A percentile compares a stretch with the other conserved stretches of the same genome.
Conservation (phyloP, 208 protist genomes). For the Acanthamoeba polyphaga region DNA sequence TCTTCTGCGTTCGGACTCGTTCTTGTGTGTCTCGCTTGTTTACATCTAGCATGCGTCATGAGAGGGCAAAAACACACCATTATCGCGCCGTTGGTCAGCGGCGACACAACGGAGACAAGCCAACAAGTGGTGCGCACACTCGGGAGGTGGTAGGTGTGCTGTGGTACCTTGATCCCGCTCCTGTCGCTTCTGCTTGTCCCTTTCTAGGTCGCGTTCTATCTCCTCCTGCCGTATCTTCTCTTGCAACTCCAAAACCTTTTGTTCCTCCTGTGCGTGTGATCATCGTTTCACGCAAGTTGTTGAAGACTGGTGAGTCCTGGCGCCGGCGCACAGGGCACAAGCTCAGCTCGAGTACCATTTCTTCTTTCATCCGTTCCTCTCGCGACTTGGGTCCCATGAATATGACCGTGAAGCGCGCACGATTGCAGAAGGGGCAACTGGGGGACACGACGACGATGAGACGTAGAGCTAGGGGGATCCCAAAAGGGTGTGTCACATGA, state of each 20-base stretch:
- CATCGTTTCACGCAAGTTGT: neutral
- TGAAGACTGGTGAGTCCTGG: neutral
- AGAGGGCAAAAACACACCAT: neutral
- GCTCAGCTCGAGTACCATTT: neutral
- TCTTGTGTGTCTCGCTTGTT: slow-evolving; percentile 15
- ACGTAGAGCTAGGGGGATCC: no score
- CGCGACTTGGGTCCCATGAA: slow-evolving; percentile 79
- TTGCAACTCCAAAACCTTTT: slow-evolving; percentile 60
- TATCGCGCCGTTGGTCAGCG: neutral
- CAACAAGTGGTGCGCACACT: neutral
- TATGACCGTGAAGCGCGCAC: slow-evolving; percentile 65
- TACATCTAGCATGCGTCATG: neutral
- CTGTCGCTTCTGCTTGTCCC: slow-evolving; percentile 78
- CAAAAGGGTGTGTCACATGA: neutral
- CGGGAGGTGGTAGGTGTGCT: neutral
- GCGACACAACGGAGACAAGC: no score
- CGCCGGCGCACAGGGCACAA: neutral
- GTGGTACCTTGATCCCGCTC: slow-evolving; percentile 42
- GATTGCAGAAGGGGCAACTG: slow-evolving; percentile 84
- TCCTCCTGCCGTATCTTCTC: slow-evolving; percentile 78
- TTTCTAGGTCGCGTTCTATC: slow-evolving; percentile 76
- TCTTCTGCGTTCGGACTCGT: neutral
- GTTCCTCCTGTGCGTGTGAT: slow-evolving; percentile 11
- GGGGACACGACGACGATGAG: neutral
- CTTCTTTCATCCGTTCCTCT: slow-evolving; percentile 72